phyloP scores from a whole-genome alignment of 495 filamentous ascomycete genomes.

The Penicillium bovifimosum region DNA sequence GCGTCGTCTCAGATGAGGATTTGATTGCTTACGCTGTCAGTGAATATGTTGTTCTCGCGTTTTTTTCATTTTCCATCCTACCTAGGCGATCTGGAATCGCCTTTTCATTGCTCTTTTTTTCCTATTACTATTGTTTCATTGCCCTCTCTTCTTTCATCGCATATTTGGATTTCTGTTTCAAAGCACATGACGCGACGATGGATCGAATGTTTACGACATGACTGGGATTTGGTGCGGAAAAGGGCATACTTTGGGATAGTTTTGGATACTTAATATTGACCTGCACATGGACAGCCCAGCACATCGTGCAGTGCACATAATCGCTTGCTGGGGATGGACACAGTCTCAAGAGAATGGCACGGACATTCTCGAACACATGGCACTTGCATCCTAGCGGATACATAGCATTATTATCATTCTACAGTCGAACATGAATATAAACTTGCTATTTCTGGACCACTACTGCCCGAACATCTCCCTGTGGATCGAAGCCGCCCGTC shows the following conservation, averaged over 20 bases:
- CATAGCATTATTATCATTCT: neutral
- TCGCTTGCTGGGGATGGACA: neutral
- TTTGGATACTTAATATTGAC: slow-evolving; percentile 7
- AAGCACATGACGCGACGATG: slow-evolving; percentile 22
- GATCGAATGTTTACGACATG: slow-evolving; percentile 1
- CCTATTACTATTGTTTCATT: neutral
- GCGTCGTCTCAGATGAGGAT: neutral
- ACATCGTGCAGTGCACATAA: neutral
- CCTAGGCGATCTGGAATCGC: slow-evolving; percentile 16
- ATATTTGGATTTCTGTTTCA: neutral
- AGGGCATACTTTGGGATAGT: neutral
- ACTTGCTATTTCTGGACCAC: neutral
- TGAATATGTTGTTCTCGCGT: neutral
- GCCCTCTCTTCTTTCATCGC: neutral
- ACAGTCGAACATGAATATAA: neutral
- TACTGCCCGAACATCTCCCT: neutral
- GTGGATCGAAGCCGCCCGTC: no score
- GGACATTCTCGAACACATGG: neutral
- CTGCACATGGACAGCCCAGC: neutral
- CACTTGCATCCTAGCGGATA: neutral
- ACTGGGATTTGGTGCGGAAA: neutral
- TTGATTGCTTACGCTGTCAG: neutral
- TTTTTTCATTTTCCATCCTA: neutral
- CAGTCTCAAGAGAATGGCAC: neutral
- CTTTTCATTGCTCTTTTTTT: neutral